A percentile compares a stretch with the other conserved stretches of the same genome.
Conservation (phyloP, 257 asterid species). For the Prunella vulgaris region DNA sequence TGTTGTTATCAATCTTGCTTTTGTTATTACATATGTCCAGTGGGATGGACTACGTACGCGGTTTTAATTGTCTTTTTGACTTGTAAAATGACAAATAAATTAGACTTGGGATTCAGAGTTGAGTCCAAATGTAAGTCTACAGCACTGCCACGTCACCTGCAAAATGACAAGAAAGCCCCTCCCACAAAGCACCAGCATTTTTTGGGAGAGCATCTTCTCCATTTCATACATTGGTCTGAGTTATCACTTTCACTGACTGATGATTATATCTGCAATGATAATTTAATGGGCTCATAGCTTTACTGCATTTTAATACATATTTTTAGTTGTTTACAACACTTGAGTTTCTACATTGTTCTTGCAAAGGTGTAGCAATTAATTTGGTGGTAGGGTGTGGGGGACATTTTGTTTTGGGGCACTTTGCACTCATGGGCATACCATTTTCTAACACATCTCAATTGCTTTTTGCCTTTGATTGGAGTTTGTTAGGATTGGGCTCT, state of each 20-base stretch:
- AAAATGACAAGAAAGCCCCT: constrained; percentile 19
- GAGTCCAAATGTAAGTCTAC: constrained; percentile 20
- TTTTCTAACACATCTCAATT: constrained; percentile 29
- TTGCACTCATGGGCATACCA: constrained; percentile 22
- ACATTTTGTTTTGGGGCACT: constrained; percentile 35
- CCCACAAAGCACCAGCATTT: not conserved
- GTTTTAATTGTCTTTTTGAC: constrained; percentile 13
- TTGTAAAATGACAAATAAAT: constrained; percentile 14
- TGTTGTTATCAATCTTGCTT: not conserved
- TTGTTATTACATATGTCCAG: not conserved
- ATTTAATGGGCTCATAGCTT: constrained; percentile 28
- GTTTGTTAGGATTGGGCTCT: constrained; percentile 33
- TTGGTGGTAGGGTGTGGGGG: constrained; percentile 16
- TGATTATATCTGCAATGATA: constrained; percentile 19
- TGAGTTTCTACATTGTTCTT: constrained; percentile 28
- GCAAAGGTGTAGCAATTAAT: constrained; percentile 21
- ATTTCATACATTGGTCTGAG: constrained; percentile 20
- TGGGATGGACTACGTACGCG: constrained; percentile 19
- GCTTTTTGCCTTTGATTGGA: constrained; percentile 18
- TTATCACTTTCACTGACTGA: constrained; percentile 21
- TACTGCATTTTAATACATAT: constrained; percentile 6
- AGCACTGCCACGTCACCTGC: constrained; percentile 20
- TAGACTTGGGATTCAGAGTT: not conserved
- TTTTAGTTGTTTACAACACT: constrained; percentile 15
- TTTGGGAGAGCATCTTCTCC: constrained; percentile 21